Evolutionary conservation across 2,329 filamentous ascomycete genomes (phyloP).

Genomic region (Calonectria honghensis): DNA sequence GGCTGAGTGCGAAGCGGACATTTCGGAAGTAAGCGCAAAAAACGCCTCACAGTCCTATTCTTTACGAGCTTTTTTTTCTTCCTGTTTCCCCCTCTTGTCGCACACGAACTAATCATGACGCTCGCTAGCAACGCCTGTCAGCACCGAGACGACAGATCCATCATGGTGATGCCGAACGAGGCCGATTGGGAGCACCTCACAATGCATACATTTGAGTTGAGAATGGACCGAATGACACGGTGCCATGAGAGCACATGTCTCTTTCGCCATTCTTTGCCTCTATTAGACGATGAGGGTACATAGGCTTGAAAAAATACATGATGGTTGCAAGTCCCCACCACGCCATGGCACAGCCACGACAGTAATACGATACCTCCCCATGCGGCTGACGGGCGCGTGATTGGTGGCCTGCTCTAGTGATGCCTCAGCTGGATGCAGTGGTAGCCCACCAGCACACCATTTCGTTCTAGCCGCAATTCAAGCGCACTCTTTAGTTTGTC

Average conservation of each 20-base stretch:
- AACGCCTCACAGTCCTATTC: background rate
- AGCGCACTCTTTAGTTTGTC: constrained; percentile 15
- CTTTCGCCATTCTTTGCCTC: background rate
- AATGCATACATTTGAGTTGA: background rate
- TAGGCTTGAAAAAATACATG: background rate
- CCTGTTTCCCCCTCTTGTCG: background rate
- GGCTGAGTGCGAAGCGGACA: background rate
- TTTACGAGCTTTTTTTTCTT: background rate
- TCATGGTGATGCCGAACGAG: background rate
- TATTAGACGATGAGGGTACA: background rate
- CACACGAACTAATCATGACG: background rate
- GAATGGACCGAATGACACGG: background rate
- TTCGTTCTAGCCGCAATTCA: background rate
- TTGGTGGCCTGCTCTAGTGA: constrained; percentile 5
- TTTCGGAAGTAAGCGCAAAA: constrained; percentile 6
- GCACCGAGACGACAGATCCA: background rate
- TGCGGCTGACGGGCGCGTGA: background rate
- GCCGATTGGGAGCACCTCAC: background rate
- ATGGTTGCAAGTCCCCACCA: constrained; percentile 2
- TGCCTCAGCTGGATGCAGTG: background rate
- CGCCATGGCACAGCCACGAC: background rate
- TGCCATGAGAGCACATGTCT: constrained; percentile 4
- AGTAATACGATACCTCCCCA: constrained; percentile 8
- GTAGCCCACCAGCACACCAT: background rate
- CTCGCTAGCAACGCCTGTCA: constrained; percentile 13